Base-by-base conservation (phyloP, 2,329 filamentous ascomycete genomes). In the Lachnellula arida region DNA sequence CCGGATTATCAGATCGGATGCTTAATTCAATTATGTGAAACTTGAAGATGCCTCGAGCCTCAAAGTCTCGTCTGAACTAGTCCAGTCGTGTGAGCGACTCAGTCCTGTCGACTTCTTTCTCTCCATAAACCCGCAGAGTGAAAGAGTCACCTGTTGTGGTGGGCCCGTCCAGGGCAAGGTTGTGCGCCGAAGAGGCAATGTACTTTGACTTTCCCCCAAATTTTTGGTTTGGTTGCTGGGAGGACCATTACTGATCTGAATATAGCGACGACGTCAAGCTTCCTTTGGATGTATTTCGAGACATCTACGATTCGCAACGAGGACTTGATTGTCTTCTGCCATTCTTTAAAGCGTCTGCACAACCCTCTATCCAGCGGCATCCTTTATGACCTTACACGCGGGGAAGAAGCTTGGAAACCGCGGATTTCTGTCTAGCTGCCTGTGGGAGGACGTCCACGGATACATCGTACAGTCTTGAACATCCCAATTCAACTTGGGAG, bases 161-260 rank as follows among this genome's bases (percentile, higher is more conserved):
- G 63, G 61, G 65, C 63, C 62, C 63, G 57, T 54, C 42, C 35
- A 60, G 63, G 63, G 65, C 60, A 60, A 59, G 9, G 60, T 58
- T 60, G 60, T 59, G 59, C 52, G 53, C 63, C 53, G 35, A 47
- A 35, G 46, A 63, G 61, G 60, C 59, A 59, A 57, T 57, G 64
- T 63, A 61, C 52, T 52, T 39, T 46, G n/a, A n/a, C n/a, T n/a
- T n/a, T n/a, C 46, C 42, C 46, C 42, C 34, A 42, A 25, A 19
- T 57, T 14, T 42, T 43, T 44, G 35, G 28, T 54, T 39, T 54
- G 57, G 61, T 62, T 67, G 61, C 63, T 64, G 50, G 57, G 63
- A 61, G 57, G 62, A 66, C 58, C 58, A 46, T 61, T 66, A 48
- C 65, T 58, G 47, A 17, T n/a, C 35, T 22, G 42, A 46, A 32